These are phyloP conservation scores for Cordyceps fumosorosea DNA, from an alignment of 2,329 filamentous ascomycete species.

Conservation along the genomic window DNA sequence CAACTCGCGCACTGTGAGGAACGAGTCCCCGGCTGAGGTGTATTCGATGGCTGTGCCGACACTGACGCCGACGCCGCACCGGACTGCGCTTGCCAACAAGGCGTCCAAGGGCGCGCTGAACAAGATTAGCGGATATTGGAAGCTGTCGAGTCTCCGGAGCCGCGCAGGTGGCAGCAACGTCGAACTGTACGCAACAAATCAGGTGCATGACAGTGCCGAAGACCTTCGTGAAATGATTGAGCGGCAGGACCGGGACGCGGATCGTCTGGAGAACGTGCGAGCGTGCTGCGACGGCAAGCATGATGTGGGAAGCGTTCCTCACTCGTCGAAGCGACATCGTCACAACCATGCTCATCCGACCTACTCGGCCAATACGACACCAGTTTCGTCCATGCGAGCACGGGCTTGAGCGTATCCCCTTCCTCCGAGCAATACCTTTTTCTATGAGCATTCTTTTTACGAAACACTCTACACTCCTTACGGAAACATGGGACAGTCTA, in stretches of 20 bases:
- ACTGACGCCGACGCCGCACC: slow-evolving; percentile 44
- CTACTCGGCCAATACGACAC: slow-evolving; percentile 9
- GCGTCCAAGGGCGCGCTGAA: slow-evolving; percentile 44
- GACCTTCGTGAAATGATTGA: slow-evolving; percentile 76
- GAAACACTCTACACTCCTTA: slow-evolving; percentile 13
- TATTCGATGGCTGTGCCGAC: slow-evolving; percentile 49
- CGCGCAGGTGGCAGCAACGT: slow-evolving; percentile 38
- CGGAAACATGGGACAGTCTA: neutral
- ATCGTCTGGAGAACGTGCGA: slow-evolving; percentile 86
- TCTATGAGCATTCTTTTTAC: neutral
- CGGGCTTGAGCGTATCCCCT: neutral
- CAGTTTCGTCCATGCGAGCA: slow-evolving; percentile 7
- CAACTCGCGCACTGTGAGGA: slow-evolving; percentile 65
- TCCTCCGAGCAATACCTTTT: neutral
- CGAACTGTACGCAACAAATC: slow-evolving; percentile 54
- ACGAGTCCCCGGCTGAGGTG: slow-evolving; percentile 51
- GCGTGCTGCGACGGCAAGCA: slow-evolving; percentile 92
- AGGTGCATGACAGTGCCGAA: slow-evolving; percentile 71
- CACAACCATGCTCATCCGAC: slow-evolving; percentile 11
- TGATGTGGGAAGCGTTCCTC: slow-evolving; percentile 11
- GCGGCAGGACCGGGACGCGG: slow-evolving; percentile 66
- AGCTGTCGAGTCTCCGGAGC: slow-evolving; percentile 47
- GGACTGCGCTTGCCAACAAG: slow-evolving; percentile 26
- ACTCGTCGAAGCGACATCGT: slow-evolving; percentile 13
- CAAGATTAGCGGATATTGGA: slow-evolving; percentile 56